These are phyloP conservation scores for Diplodia seriata DNA, from an alignment of 2,329 filamentous ascomycete genomes.

Conservation along the genomic window DNA sequence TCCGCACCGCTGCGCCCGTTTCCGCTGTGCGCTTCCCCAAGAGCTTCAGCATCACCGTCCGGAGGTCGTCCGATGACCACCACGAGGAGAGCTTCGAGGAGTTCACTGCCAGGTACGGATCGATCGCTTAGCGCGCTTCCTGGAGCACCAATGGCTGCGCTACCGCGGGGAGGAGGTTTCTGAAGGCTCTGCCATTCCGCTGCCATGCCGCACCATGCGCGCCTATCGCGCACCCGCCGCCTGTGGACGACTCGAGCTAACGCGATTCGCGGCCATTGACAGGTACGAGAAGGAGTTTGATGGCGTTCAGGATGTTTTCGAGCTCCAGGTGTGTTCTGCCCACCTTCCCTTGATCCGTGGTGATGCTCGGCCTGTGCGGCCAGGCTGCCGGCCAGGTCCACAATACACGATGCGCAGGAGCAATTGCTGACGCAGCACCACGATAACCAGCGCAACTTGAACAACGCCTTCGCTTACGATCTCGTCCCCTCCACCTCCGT, in stretches of 20 bases:
- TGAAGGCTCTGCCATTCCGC: conserved; percentile 26
- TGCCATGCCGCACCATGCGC: conserved; percentile 2
- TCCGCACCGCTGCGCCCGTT: conserved; percentile 64
- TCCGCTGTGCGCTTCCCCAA: conserved; percentile 34
- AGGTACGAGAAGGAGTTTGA: conserved; percentile 99
- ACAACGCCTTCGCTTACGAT: conserved; percentile 99
- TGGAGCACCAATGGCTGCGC: conserved; percentile 26
- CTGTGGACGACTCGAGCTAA: conserved; percentile 19
- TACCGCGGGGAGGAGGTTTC: not conserved
- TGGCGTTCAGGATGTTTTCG: conserved; percentile 95
- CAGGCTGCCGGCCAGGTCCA: conserved; percentile 14
- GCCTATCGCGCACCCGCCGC: conserved; percentile 2
- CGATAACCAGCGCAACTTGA: conserved; percentile 78
- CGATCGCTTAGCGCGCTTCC: conserved; percentile 14
- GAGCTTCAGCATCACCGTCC: conserved; percentile 60
- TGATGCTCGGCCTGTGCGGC: conserved; percentile 26
- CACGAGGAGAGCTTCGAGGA: conserved; percentile 98
- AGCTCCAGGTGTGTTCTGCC: conserved; percentile 82
- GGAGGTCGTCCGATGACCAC: conserved; percentile 60
- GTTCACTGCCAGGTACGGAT: conserved; percentile 89
- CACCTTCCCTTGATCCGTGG: conserved; percentile 25
- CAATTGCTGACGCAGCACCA: not conserved
- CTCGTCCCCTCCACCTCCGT: conserved; percentile 94
- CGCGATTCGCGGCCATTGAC: conserved; percentile 41
- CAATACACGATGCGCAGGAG: not conserved